phyloP scores from a whole-genome alignment of 2,329 filamentous ascomycete species.

The Karstenula rhodostoma region DNA sequence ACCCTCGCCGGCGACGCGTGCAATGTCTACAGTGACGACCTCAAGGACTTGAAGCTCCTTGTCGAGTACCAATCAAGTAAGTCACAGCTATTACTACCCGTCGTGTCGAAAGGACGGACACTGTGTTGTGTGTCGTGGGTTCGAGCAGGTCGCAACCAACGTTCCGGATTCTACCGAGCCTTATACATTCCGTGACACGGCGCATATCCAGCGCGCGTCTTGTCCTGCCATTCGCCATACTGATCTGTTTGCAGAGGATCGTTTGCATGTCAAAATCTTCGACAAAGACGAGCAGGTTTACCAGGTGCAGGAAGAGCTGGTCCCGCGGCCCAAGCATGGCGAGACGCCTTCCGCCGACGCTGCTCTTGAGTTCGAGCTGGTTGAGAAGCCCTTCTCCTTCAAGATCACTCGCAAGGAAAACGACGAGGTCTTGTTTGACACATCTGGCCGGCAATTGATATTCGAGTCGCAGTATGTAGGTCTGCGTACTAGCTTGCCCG shows the following conservation, averaged over 20 bases:
- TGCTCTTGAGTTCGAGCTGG: constrained; percentile 63
- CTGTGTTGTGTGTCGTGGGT: neutral
- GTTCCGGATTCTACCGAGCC: neutral
- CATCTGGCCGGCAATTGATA: constrained; percentile 69
- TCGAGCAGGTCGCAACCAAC: neutral
- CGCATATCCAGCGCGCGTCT: neutral
- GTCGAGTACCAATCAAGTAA: constrained; percentile 70
- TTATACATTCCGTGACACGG: neutral
- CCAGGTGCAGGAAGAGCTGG: constrained; percentile 74
- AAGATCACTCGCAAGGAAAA: constrained; percentile 66
- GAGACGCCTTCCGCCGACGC: constrained; percentile 45
- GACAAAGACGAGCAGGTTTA: constrained; percentile 75
- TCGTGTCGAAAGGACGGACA: neutral
- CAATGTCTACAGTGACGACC: constrained; percentile 66
- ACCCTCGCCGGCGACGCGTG: constrained; percentile 72
- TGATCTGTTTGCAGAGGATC: constrained; percentile 58
- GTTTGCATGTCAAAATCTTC: constrained; percentile 78
- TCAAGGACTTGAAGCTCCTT: constrained; percentile 63
- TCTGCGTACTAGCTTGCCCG: constrained; percentile 73
- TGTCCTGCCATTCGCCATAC: constrained; percentile 7
- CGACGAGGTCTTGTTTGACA: constrained; percentile 72
- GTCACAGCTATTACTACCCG: constrained; percentile 19
- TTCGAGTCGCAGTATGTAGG: constrained; percentile 83
- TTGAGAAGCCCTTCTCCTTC: constrained; percentile 72
- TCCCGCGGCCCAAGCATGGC: constrained; percentile 65